Percentiles rank a stretch among this genome's conserved stretches.
These are phyloP conservation scores for Peniophora sp. DNA, from an alignment of 1,284 basidiomycete genomes.

Conservation along the genomic window DNA sequence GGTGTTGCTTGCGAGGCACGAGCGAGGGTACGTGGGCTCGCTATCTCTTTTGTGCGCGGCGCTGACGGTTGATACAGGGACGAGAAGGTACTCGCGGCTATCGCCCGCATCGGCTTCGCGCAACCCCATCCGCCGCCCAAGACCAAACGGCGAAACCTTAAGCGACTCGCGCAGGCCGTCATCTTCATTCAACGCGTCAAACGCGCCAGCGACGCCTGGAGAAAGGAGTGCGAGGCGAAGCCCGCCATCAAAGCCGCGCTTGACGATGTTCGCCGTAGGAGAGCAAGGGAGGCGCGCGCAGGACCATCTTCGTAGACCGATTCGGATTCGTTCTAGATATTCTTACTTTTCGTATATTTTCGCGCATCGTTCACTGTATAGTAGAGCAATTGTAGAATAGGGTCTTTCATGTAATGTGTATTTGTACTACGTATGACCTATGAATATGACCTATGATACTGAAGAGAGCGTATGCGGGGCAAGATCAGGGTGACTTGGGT, in stretches of 20 bases:
- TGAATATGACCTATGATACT: neutral
- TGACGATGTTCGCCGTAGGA: slow-evolving; percentile 56
- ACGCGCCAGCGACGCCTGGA: slow-evolving; percentile 60
- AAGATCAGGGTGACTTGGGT: too few species aligned
- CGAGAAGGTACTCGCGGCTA: slow-evolving; percentile 68
- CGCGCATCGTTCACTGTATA: neutral
- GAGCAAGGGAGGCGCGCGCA: slow-evolving; percentile 20
- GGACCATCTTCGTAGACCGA: neutral
- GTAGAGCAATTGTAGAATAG: neutral
- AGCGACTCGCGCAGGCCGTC: slow-evolving; percentile 49
- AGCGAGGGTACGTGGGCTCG: slow-evolving; percentile 54
- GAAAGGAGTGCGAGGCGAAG: slow-evolving; percentile 49
- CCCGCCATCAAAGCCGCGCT: slow-evolving; percentile 56
- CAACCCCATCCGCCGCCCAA: slow-evolving; percentile 16
- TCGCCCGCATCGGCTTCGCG: slow-evolving; percentile 72
- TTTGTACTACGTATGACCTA: neutral
- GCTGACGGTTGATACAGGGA: slow-evolving; percentile 41
- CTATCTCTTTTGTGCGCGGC: slow-evolving; percentile 1
- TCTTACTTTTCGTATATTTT: slow-evolving; percentile 5
- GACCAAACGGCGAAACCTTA: slow-evolving; percentile 42
- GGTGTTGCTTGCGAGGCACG: slow-evolving; percentile 53
- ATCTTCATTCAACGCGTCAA: slow-evolving; percentile 61
- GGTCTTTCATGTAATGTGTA: slow-evolving; percentile 1
- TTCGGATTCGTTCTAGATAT: neutral
- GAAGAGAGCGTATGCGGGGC: too few species aligned